phyloP scores from a whole-genome alignment of 495 filamentous ascomycete species.

The Apiosordaria backusii region DNA sequence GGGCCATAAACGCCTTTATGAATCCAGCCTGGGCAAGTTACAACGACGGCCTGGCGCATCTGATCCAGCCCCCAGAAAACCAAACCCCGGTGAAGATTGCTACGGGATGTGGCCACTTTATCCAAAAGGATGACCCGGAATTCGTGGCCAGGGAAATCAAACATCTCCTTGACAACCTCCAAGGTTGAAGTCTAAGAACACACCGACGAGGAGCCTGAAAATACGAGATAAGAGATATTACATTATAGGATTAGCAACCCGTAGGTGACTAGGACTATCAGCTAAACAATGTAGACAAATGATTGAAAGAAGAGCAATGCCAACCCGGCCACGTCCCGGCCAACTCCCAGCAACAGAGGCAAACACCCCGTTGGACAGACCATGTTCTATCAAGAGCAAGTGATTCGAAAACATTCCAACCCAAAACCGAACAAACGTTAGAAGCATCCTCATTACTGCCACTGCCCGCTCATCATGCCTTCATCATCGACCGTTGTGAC shows the following conservation, averaged over 20 bases:
- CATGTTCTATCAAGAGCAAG: not conserved
- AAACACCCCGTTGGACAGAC: not conserved
- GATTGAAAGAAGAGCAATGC: not conserved
- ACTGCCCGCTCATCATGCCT: not conserved
- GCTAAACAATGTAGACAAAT: not conserved
- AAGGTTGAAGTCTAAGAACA: not conserved
- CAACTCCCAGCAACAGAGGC: not conserved
- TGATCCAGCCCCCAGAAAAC: slow-evolving; percentile 39
- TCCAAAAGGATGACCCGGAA: slow-evolving; percentile 58
- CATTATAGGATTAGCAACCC: not conserved
- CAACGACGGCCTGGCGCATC: slow-evolving; percentile 51
- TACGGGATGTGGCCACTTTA: slow-evolving; percentile 56
- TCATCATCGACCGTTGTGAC: not conserved
- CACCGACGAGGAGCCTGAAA: not conserved
- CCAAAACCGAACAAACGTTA: not conserved
- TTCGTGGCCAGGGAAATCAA: slow-evolving; percentile 52
- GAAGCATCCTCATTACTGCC: not conserved
- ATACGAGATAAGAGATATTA: not conserved
- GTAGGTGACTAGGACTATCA: not conserved
- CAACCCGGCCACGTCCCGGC: not conserved
- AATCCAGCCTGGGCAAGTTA: slow-evolving; percentile 56
- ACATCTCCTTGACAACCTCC: slow-evolving; percentile 32
- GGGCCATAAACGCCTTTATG: slow-evolving; percentile 47
- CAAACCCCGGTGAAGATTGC: slow-evolving; percentile 48
- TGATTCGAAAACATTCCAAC: not conserved